These are phyloP conservation scores for Oryza meridionalis DNA, from an alignment of 176 grass and related monocot species.

Conservation along the genomic window DNA sequence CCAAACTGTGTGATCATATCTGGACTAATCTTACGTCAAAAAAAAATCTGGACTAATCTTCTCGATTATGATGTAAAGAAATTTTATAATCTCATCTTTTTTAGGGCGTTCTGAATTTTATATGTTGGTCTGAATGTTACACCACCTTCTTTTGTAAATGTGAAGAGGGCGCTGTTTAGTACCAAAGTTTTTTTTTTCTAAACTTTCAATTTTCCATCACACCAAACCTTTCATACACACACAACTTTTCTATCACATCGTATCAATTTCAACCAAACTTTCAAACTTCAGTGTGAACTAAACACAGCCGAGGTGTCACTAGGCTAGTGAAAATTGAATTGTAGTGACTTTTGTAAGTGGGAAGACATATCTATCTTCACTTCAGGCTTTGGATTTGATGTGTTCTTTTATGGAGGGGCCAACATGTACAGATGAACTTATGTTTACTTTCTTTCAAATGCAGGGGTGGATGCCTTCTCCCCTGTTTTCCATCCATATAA, in stretches of 20 bases:
- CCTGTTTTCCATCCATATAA: slow-evolving; percentile 59
- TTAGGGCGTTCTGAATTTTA: background rate
- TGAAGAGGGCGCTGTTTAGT: too few relatives aligned
- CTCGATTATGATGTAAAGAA: background rate
- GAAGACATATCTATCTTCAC: background rate
- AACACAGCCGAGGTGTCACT: too few relatives aligned
- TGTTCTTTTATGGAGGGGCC: background rate
- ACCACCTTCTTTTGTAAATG: background rate
- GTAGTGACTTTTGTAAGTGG: background rate
- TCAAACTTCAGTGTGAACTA: too few relatives aligned
- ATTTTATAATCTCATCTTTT: background rate
- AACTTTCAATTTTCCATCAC: too few relatives aligned
- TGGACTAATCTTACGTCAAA: background rate
- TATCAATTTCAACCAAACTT: too few relatives aligned
- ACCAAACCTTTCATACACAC: too few relatives aligned
- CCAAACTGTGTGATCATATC: background rate
- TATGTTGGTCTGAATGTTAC: slow-evolving; percentile 3
- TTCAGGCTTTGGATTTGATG: background rate
- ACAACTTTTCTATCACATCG: too few relatives aligned
- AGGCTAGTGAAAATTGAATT: background rate
- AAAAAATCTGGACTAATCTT: background rate
- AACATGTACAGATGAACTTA: background rate
- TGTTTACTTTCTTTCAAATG: background rate
- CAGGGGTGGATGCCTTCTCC: slow-evolving; percentile 66
- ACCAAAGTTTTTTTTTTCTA: too few relatives aligned